These are phyloP conservation scores for Beauveria pseudobassiana DNA, from an alignment of 2,329 filamentous ascomycete species.

Conservation along the genomic window DNA sequence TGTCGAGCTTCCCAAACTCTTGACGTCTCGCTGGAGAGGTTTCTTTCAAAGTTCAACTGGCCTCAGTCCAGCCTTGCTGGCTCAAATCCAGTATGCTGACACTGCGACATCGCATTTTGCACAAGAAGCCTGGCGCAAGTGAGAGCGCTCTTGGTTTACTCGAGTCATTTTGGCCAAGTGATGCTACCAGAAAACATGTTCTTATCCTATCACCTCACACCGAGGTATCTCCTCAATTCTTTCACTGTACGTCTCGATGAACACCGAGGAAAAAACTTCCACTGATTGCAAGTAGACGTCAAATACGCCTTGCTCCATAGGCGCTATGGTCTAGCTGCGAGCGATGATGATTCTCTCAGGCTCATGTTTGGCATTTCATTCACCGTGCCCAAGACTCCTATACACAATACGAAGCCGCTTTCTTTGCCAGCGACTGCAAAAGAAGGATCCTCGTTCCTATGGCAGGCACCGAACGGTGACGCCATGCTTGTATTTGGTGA, in stretches of 20 bases:
- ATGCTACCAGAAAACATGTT: conserved; percentile 60
- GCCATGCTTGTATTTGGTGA: conserved; percentile 77
- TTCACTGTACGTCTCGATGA: conserved; percentile 52
- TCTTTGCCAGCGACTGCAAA: conserved; percentile 29
- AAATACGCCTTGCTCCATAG: conserved; percentile 74
- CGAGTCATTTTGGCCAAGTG: conserved; percentile 78
- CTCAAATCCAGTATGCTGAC: conserved; percentile 50
- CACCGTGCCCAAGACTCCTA: conserved; percentile 57
- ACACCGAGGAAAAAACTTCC: not conserved
- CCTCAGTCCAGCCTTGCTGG: conserved; percentile 40
- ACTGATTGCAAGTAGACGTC: conserved; percentile 44
- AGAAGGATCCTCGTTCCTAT: conserved; percentile 58
- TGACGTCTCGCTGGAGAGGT: conserved; percentile 56
- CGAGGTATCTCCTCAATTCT: conserved; percentile 74
- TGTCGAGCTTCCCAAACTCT: conserved; percentile 68
- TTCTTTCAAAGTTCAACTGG: conserved; percentile 60
- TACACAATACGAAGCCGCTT: conserved; percentile 55
- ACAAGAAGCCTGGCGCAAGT: conserved; percentile 51
- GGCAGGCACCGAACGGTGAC: conserved; percentile 77
- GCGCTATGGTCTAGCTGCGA: conserved; percentile 53
- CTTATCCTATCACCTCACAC: conserved; percentile 77
- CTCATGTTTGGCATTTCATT: conserved; percentile 73
- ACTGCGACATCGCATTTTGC: conserved; percentile 66
- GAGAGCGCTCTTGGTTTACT: conserved; percentile 69
- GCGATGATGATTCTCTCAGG: conserved; percentile 37